Base-by-base conservation (phyloP, 495 filamentous ascomycete genomes). In the Aspergillus kassunensis region DNA sequence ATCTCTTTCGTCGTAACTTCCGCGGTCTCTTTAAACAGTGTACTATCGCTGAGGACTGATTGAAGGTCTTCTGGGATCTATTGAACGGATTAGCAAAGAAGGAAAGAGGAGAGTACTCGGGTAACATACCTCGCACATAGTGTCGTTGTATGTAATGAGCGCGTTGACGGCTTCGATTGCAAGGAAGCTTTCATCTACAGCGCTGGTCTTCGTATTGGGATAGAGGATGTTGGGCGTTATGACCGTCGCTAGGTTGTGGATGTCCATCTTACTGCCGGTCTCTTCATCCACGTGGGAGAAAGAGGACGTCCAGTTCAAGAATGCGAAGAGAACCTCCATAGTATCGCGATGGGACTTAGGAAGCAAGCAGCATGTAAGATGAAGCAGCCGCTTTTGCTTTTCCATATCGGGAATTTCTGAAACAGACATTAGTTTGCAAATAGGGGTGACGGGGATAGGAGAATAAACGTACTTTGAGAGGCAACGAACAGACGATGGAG, bases 1-100 rank as follows among this genome's bases (percentile, higher is more conserved):
- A 99, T 97, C 62, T 97, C 93, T 64, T 99, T 97, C 2, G 91
- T 91, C 2, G 95, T 97, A 41, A 97, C 83, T 47, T 99, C 92
- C 33, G 84, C 82, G 53, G 77, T 84, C 57, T 82, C 86, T 65
- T 80, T 86, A 67, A 95, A 91, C 39, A 97, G 81, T 19, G 78
- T 79, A 30, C 84, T 82, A 64, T 97, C 91, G 59, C 83, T 86
- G 24, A 98, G 77, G 53, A 96, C 86, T 16, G 86, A 84, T 62
- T 91, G 82, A 27, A 98, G 69, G 61, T 97, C 91, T 68, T 91
- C 90, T 6, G 93, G 93, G 41, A 98, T 90, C 93, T 97, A 60
- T 44, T 16, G 31, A 21, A 40, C 33, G n/a, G 51, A 56, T 47
- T 74, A 54, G 16, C 24, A 5, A 44, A 40, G 27, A 18, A 31